Percentiles rank a stretch among this genome's conserved stretches.
Evolutionary conservation across 257 asterid genomes (phyloP).

Genomic region (Paulownia fortunei): DNA sequence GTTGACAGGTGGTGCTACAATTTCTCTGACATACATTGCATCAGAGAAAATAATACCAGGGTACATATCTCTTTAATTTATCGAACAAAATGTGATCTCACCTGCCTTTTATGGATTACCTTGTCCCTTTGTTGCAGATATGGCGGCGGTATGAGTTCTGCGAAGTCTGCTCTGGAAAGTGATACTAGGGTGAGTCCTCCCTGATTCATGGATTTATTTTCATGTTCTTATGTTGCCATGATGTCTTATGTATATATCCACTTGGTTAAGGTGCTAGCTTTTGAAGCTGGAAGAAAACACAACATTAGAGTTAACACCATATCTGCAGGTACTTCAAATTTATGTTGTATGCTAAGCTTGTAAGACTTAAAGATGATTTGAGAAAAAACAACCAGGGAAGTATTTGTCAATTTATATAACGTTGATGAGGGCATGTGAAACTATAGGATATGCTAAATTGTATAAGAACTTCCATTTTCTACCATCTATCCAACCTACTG

Average conservation of each 20-base stretch:
- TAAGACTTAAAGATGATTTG: background rate
- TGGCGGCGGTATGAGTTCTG: conserved; percentile 98
- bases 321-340: conserved; percentile 81
- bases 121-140: conserved; percentile 54
- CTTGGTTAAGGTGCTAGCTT: conserved; percentile 79
- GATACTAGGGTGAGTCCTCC: conserved; percentile 71
- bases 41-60: conserved; percentile 97
- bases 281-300: conserved; percentile 93
- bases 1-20: conserved; percentile 85
- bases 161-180: conserved; percentile 95
- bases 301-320: conserved; percentile 90
- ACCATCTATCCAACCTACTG: too few relatives aligned
- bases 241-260: conserved; percentile 20
- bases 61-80: conserved; percentile 41
- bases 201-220: conserved; percentile 10
- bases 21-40: conserved; percentile 93
- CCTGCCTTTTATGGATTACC: background rate
- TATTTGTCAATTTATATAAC: background rate
- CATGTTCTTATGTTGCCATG: background rate
- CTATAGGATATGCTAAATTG: background rate
- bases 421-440: background rate
- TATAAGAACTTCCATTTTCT: background rate
- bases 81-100: conserved; percentile 3
- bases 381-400: background rate
- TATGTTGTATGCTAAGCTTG: background rate